A percentile compares a stretch with the other conserved stretches of the same genome.
phyloP scores from a whole-genome alignment of 257 asterid species.

The Przewalskia tangutica region DNA sequence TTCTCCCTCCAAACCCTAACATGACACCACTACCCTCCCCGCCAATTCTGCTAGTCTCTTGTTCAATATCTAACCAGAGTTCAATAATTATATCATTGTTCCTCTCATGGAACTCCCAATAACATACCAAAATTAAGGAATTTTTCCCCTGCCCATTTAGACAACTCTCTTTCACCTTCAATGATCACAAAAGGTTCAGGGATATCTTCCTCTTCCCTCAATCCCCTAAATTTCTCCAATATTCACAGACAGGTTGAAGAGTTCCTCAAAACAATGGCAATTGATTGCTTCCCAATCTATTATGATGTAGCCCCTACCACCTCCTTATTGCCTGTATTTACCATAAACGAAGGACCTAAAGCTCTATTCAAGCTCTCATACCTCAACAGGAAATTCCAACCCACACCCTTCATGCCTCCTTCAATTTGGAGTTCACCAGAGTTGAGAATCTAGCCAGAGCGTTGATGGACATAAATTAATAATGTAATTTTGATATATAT shows the following conservation, averaged over 20 bases:
- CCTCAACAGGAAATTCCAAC: neutral
- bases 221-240: neutral
- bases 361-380: neutral
- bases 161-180: neutral
- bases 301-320: neutral
- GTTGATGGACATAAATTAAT: neutral
- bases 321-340: neutral
- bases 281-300: no score
- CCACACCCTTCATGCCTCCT: neutral
- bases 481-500: neutral
- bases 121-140: neutral
- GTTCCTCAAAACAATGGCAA: neutral
- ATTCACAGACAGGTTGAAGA: neutral
- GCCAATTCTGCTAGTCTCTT: neutral
- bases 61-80: neutral
- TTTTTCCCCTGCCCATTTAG: neutral
- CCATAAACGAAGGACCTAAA: neutral
- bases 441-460: neutral
- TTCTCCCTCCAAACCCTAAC: neutral
- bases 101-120: neutral
- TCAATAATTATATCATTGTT: neutral
- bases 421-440: neutral
- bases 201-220: neutral
- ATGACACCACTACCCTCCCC: neutral
- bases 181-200: neutral